Conservation (phyloP, 2,329 filamentous ascomycete genomes). For the Sporothrix sp. region DNA sequence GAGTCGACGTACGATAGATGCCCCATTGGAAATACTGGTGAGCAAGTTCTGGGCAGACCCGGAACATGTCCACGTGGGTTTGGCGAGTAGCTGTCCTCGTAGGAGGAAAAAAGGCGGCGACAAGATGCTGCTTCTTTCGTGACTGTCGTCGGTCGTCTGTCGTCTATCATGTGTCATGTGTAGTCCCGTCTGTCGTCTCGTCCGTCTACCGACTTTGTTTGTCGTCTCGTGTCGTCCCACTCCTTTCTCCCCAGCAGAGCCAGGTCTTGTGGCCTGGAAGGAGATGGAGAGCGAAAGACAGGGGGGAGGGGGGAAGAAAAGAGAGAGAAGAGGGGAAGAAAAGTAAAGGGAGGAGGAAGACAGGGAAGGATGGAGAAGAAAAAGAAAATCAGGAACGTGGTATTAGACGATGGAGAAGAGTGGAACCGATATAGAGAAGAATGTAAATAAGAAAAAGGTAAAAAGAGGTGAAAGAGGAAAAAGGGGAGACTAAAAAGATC, state of each 20-base stretch:
- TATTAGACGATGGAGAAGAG: neutral
- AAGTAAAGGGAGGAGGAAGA: neutral
- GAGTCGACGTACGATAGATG: conserved; percentile 41
- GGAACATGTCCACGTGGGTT: neutral
- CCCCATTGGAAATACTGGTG: conserved; percentile 41
- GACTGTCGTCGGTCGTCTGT: too few relatives aligned
- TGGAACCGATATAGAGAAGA: neutral
- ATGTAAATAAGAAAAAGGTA: neutral
- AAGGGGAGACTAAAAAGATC: neutral
- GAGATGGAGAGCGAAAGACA: neutral
- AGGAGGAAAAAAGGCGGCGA: neutral
- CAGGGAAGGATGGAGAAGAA: neutral
- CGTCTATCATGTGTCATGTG: too few relatives aligned
- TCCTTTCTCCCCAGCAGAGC: neutral
- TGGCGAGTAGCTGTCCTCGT: neutral
- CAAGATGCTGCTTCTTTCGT: too few relatives aligned
- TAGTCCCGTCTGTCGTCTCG: too few relatives aligned
- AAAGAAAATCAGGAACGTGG: neutral
- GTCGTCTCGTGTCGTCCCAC: neutral
- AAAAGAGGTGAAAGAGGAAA: neutral
- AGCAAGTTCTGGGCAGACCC: conserved; percentile 9
- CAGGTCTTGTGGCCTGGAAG: neutral
- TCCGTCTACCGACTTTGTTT: too few relatives aligned
- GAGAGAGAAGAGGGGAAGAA: neutral
- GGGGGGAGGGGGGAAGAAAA: neutral